Evolutionary conservation across 495 filamentous ascomycete species (phyloP).

Genomic region (Podospora fimiseda): DNA sequence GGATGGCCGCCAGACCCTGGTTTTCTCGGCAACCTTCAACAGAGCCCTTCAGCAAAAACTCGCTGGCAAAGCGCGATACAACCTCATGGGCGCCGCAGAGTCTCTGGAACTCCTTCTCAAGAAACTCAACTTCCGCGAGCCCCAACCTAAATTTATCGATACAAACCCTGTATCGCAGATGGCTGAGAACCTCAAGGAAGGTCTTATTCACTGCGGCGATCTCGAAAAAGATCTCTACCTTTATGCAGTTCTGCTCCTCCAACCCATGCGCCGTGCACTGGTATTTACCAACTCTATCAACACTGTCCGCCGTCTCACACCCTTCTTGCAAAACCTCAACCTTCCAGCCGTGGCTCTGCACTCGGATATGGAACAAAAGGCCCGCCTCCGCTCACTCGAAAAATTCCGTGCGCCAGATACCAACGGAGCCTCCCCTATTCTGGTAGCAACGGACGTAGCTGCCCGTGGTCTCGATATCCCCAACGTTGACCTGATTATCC

Average conservation of each 20-base stretch:
- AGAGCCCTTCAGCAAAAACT: constrained; percentile 84
- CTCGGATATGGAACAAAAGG: constrained; percentile 93
- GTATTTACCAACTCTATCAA: constrained; percentile 95
- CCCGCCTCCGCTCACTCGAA: constrained; percentile 87
- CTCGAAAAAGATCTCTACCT: constrained; percentile 97
- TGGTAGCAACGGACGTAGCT: constrained; percentile 92
- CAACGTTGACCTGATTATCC: constrained; percentile 75
- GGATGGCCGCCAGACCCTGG: constrained; percentile 70
- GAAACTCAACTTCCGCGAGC: constrained; percentile 78
- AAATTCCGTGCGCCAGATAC: constrained; percentile 62
- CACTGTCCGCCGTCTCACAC: constrained; percentile 78
- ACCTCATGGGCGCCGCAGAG: constrained; percentile 62
- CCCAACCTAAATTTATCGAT: constrained; percentile 85
- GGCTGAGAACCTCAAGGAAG: constrained; percentile 79
- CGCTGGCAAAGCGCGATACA: constrained; percentile 63
- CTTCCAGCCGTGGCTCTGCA: constrained; percentile 75
- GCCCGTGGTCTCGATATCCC: constrained; percentile 95
- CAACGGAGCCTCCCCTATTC: constrained; percentile 51
- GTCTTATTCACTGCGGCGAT: constrained; percentile 81
- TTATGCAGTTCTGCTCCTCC: constrained; percentile 77
- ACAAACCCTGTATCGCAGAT: constrained; percentile 82
- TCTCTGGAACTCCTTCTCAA: constrained; percentile 90
- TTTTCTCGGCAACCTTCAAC: constrained; percentile 96
- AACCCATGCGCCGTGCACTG: constrained; percentile 70
- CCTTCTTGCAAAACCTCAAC: constrained; percentile 76